Evolutionary conservation across 2,329 filamentous ascomycete genomes (phyloP).

Genomic region (Phoma sp.): DNA sequence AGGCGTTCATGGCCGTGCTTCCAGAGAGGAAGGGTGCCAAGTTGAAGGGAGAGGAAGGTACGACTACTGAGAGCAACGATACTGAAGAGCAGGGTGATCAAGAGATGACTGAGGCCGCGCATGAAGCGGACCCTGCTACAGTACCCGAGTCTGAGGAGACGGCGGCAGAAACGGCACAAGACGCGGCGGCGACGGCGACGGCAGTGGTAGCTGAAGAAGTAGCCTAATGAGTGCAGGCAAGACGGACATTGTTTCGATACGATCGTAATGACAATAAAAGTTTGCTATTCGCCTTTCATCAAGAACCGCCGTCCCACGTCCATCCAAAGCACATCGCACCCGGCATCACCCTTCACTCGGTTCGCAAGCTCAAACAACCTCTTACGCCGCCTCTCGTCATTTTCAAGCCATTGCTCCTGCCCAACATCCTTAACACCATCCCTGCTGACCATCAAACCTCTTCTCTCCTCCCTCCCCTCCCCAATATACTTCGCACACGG

Average conservation of each 20-base stretch:
- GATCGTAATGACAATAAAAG: slow-evolving; percentile 8
- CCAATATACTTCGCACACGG: slow-evolving; percentile 15
- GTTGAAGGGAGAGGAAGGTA: slow-evolving; percentile 55
- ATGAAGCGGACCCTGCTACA: slow-evolving; percentile 10
- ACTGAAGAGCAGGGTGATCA: slow-evolving; percentile 18
- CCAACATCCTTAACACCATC: slow-evolving; percentile 17
- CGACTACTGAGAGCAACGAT: slow-evolving; percentile 22
- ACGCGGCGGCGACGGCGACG: slow-evolving; percentile 1
- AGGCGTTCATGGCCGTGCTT: slow-evolving; percentile 86
- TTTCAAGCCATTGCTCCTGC: slow-evolving; percentile 16
- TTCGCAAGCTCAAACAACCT: slow-evolving; percentile 21
- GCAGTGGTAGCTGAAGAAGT: slow-evolving; percentile 1
- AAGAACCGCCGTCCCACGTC: slow-evolving; percentile 23
- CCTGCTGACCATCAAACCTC: slow-evolving; percentile 16
- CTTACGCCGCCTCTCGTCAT: slow-evolving; percentile 10
- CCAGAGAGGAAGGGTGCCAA: slow-evolving; percentile 87
- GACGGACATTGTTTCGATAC: not conserved
- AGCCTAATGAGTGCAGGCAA: slow-evolving; percentile 1
- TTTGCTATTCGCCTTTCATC: slow-evolving; percentile 24
- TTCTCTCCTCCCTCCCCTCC: not conserved
- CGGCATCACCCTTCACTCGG: slow-evolving; percentile 8
- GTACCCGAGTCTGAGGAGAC: not conserved
- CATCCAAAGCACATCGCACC: slow-evolving; percentile 25
- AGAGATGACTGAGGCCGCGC: slow-evolving; percentile 19
- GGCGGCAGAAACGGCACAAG: slow-evolving; percentile 9